Evolutionary conservation across 78 protist species (phyloP), one percentile per base, ranked within the genome.

Genomic region (Polysphondylium violaceum): DNA sequence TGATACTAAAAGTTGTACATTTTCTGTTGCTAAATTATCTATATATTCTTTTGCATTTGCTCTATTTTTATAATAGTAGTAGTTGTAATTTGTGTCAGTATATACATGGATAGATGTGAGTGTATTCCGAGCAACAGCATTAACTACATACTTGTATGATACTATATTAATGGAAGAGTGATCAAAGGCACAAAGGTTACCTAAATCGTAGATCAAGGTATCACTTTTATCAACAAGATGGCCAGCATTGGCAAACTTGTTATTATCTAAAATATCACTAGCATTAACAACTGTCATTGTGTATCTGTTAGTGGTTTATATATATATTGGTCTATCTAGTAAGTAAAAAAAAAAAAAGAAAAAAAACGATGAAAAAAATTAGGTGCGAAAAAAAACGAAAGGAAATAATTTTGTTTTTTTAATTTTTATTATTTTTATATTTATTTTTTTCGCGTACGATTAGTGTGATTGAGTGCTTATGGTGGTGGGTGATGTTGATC

Each of bases 1-100:
- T 21, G 86, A 74, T 50, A 88, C 53, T 61, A 88, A 88, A 58
- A 88, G 72, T 65, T 88, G 94, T 47, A 74, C 76, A 77, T 88
- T 88, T 43, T 88, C 87, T 65, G 79, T 73, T 27, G 87, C 9
- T 31, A 83, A 69, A 23, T 83, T 69, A 4, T 69, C 58, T 40
- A 83, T 21, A 83, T 83, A 83, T 69, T 83, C 63, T 56, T 40
- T 53, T 83, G 74, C 67, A 8, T 69, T 43, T 69, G 38, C 44
- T 67, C 88, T 79, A 1, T 1, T 65, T 60, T 31, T 60, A 9
- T 60, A 31, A 23, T 60, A 29, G 36, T 59, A 36, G 7, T 58
- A n/a, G 61, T 58, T 21, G 27, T 58, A 6, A 58, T 16, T 58
- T n/a, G 21, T 1, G 21, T 58, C 27, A 19, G 5, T 53, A 23